Conservation (phyloP, 1,284 basidiomycete species). For the Microbotryum lychnidis-dioicae region DNA sequence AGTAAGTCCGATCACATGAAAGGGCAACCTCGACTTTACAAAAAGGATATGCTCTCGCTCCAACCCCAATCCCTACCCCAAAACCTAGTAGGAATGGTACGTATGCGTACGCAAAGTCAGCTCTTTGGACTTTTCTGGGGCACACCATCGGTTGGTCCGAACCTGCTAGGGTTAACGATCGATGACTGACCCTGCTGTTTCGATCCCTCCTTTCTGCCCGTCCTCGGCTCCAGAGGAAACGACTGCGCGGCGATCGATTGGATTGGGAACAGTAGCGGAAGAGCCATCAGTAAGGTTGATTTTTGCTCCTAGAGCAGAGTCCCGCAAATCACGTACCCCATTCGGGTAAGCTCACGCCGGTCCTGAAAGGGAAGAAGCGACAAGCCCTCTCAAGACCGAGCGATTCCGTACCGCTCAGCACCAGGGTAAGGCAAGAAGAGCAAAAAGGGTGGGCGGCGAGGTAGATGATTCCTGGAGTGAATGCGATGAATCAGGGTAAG, state of each 20-base stretch:
- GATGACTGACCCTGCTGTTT: constrained; percentile 7
- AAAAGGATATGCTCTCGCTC: background rate
- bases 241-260: background rate
- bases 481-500: background rate
- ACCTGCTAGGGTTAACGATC: background rate
- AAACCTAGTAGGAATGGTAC: background rate
- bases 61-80: background rate
- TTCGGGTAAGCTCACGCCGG: constrained; percentile 1
- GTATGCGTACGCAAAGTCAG: background rate
- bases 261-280: background rate
- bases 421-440: background rate
- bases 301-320: background rate
- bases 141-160: background rate
- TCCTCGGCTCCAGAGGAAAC: background rate
- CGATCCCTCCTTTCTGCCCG: background rate
- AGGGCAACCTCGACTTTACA: background rate
- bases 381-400: background rate
- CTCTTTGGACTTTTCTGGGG: background rate
- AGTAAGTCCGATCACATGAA: too few relatives aligned
- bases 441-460: background rate
- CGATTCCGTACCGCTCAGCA: background rate
- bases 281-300: background rate
- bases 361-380: constrained; percentile 8
- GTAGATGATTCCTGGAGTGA: background rate
- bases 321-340: background rate